phyloP scores from a whole-genome alignment of 1,139 yeast genomes.

The Chernovozyma aurita region DNA sequence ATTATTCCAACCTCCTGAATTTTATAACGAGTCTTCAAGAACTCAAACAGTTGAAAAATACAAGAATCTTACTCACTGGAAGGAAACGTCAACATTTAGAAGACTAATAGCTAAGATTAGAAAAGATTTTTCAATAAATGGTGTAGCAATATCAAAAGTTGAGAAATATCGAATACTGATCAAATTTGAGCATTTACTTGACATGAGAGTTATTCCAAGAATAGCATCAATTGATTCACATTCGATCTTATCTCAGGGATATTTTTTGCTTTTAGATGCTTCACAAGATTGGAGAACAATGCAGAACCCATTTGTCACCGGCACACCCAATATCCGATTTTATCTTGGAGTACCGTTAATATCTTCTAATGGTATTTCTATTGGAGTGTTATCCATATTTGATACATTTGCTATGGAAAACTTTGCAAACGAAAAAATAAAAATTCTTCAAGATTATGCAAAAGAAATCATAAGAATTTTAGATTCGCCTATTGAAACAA shows the following conservation, averaged over 20 bases:
- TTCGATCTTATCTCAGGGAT: slow-evolving; percentile 53
- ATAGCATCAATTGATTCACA: slow-evolving; percentile 62
- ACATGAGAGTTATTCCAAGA: slow-evolving; percentile 48
- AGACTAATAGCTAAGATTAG: slow-evolving; percentile 30
- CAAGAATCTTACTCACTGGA: slow-evolving; percentile 48
- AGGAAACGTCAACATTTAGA: slow-evolving; percentile 34
- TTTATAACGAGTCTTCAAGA: slow-evolving; percentile 42
- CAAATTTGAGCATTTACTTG: slow-evolving; percentile 45
- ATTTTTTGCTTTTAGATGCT: slow-evolving; percentile 55
- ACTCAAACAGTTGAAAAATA: slow-evolving; percentile 39
- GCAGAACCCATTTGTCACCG: slow-evolving; percentile 58
- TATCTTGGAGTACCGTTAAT: slow-evolving; percentile 62
- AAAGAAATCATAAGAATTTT: slow-evolving; percentile 41
- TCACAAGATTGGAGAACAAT: slow-evolving; percentile 63
- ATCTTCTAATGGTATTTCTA: slow-evolving; percentile 31
- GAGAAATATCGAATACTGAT: slow-evolving; percentile 44
- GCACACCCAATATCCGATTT: slow-evolving; percentile 54
- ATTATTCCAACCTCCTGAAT: slow-evolving; percentile 57
- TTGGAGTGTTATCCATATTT: slow-evolving; percentile 62
- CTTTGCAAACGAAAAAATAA: slow-evolving; percentile 31
- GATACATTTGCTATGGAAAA: slow-evolving; percentile 43
- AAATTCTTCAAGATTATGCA: slow-evolving; percentile 33
- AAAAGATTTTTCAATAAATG: slow-evolving; percentile 38
- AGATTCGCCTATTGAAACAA: slow-evolving; percentile 25
- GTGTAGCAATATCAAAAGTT: slow-evolving; percentile 57